A percentile compares a stretch with the other conserved stretches of the same genome.
These are phyloP conservation scores for Suillus weaverae DNA, from an alignment of 768 basidiomycete species.

Conservation along the genomic window DNA sequence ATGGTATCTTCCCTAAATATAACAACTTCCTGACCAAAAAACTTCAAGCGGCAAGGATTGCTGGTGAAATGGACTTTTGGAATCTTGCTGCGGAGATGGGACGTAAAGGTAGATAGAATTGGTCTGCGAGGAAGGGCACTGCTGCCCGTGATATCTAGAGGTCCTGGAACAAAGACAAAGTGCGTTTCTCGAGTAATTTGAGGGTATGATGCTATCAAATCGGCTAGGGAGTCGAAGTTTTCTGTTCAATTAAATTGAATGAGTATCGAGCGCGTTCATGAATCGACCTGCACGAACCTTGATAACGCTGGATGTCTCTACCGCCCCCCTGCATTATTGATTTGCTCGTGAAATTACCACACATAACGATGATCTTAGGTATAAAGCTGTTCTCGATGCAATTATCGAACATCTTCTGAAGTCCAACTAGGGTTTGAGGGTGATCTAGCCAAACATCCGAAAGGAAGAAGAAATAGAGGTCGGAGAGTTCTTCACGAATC, in stretches of 20 bases:
- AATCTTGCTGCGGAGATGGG: slow-evolving; percentile 67
- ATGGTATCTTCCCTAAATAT: slow-evolving; percentile 91
- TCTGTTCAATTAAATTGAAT: slow-evolving; percentile 46
- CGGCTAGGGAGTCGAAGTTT: slow-evolving; percentile 83
- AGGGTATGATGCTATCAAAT: slow-evolving; percentile 81
- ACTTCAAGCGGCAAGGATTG: slow-evolving; percentile 93
- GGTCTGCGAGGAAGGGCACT: slow-evolving; percentile 79
- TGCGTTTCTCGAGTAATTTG: slow-evolving; percentile 75
- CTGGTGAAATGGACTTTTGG: slow-evolving; percentile 82
- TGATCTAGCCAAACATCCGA: slow-evolving; percentile 97
- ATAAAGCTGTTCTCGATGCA: slow-evolving; percentile 85
- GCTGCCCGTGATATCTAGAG: slow-evolving; percentile 83
- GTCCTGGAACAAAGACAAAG: slow-evolving; percentile 94
- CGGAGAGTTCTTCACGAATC: slow-evolving; percentile 65
- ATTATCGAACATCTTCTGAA: slow-evolving; percentile 86
- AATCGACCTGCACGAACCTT: slow-evolving; percentile 50
- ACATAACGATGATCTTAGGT: slow-evolving; percentile 87
- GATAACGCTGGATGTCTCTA: slow-evolving; percentile 79
- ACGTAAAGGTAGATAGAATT: slow-evolving; percentile 72
- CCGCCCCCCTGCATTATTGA: slow-evolving; percentile 78
- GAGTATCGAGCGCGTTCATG: not conserved
- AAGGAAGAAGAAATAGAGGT: slow-evolving; percentile 87
- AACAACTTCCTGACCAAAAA: slow-evolving; percentile 95
- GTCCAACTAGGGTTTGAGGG: slow-evolving; percentile 73
- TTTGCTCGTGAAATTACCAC: slow-evolving; percentile 91